Percentiles rank a stretch among this genome's conserved stretches.
These are phyloP conservation scores for Lignosus rhinocerotis DNA, from an alignment of 1,284 basidiomycete species.

Conservation along the genomic window DNA sequence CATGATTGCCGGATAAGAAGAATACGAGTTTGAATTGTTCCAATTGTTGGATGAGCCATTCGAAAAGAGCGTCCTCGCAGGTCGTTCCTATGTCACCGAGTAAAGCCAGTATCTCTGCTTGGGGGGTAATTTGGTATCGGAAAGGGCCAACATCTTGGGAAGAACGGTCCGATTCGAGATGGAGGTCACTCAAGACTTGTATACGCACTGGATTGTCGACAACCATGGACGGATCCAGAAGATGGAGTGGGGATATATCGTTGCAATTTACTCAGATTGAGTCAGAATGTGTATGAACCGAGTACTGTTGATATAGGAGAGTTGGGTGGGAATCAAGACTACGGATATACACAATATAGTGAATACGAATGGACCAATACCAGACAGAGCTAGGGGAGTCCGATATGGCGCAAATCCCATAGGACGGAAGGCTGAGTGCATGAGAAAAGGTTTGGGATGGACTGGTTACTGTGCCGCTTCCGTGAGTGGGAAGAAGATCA, in stretches of 20 bases:
- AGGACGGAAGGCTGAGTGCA: no score
- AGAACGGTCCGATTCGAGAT: conserved; percentile 36
- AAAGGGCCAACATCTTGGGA: conserved; percentile 20
- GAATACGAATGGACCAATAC: not conserved
- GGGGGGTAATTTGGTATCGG: conserved; percentile 33
- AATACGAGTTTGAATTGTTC: conserved; percentile 35
- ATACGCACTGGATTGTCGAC: conserved; percentile 18
- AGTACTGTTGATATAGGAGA: no score
- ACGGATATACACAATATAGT: not conserved
- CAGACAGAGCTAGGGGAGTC: not conserved
- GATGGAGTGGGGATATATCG: not conserved
- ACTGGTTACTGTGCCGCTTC: no score
- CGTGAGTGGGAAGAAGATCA: no score
- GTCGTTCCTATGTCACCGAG: conserved; percentile 42
- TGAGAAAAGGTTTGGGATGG: no score
- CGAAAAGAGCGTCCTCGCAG: conserved; percentile 34
- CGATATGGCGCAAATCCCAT: no score
- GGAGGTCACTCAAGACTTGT: conserved; percentile 38
- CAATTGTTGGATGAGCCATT: conserved; percentile 37
- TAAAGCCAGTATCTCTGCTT: conserved; percentile 36
- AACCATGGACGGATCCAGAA: not conserved
- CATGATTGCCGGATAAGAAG: conserved; percentile 40
- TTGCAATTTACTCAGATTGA: not conserved
- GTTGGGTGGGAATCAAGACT: not conserved
- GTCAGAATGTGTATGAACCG: no score